Evolutionary conservation across 2,329 filamentous ascomycete species (phyloP).

Genomic region (Ceratocystis colombiana): DNA sequence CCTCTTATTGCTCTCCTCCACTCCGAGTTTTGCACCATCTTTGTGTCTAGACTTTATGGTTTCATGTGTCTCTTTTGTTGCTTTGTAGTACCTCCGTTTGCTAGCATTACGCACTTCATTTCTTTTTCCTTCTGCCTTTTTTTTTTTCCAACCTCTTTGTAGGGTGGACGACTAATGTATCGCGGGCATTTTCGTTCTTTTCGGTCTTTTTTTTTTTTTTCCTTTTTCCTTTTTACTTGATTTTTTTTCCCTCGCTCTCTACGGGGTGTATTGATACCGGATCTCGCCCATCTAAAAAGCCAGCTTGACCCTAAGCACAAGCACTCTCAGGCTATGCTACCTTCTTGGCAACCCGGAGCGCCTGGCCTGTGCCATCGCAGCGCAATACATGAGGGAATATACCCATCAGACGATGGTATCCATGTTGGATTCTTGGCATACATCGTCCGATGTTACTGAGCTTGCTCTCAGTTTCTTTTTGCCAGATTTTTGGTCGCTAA

Average conservation of each 20-base stretch:
- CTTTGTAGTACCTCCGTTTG: slow-evolving; percentile 16
- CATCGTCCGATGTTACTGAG: slow-evolving; percentile 10
- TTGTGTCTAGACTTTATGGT: slow-evolving; percentile 18
- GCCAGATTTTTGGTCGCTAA: background rate
- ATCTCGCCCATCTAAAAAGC: slow-evolving; percentile 5
- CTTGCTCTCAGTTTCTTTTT: background rate
- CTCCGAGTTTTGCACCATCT: background rate
- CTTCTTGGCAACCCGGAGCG: background rate
- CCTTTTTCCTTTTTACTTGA: background rate
- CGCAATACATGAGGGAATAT: slow-evolving; percentile 10
- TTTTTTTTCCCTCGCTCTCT: too few species aligned
- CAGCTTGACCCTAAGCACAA: slow-evolving; percentile 4
- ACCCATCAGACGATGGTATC: slow-evolving; percentile 11
- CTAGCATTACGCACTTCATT: slow-evolving; percentile 10
- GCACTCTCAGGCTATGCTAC: background rate
- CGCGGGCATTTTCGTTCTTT: background rate
- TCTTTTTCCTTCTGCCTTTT: background rate
- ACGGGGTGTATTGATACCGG: background rate
- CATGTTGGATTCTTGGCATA: background rate
- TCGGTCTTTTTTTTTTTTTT: background rate
- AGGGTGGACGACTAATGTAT: slow-evolving; percentile 1
- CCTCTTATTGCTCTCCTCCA: background rate
- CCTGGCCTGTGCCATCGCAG: slow-evolving; percentile 8
- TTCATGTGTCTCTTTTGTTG: slow-evolving; percentile 12
- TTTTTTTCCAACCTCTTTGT: background rate